Evolutionary conservation across 352 stramenopile genomes (phyloP).

Genomic region (Phytophthora multivora): DNA sequence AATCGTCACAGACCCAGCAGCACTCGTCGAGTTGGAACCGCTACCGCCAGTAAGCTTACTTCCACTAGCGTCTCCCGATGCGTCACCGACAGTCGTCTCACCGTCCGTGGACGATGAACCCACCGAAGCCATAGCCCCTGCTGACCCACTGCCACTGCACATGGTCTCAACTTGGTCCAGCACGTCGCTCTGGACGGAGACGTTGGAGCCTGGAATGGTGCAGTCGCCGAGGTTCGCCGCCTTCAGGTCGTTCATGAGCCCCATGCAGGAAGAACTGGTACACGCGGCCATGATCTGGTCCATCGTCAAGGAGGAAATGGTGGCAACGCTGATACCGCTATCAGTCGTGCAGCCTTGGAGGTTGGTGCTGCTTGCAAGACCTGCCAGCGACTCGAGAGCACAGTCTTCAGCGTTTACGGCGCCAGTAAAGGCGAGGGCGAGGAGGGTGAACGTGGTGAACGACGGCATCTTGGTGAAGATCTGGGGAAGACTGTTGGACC

Average conservation of each 20-base stretch:
- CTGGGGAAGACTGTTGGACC: constrained; percentile 4
- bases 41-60: constrained; percentile 10
- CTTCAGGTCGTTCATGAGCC: constrained; percentile 17
- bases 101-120: constrained; percentile 6
- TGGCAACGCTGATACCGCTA: constrained; percentile 26
- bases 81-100: constrained; percentile 21
- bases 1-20: constrained; percentile 7
- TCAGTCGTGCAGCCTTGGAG: constrained; percentile 18
- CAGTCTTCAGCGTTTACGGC: constrained; percentile 19
- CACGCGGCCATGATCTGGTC: constrained; percentile 18
- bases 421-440: constrained; percentile 11
- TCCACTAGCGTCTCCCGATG: constrained; percentile 12
- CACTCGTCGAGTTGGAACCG: constrained; percentile 4
- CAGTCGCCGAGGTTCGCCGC: constrained; percentile 24
- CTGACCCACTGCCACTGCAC: constrained; percentile 17
- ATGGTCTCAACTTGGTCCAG: constrained; percentile 3
- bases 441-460: constrained; percentile 9
- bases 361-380: constrained; percentile 18
- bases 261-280: constrained; percentile 20
- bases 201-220: constrained; percentile 26
- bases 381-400: constrained; percentile 6
- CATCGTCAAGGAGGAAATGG: constrained; percentile 10
- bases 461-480: constrained; percentile 20
- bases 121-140: constrained; percentile 8
- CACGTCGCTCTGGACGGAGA: constrained; percentile 24